Percentiles rank a stretch among this genome's conserved stretches.
phyloP scores from a whole-genome alignment of 164 flowering plant species.

The Akebia trifoliata region DNA sequence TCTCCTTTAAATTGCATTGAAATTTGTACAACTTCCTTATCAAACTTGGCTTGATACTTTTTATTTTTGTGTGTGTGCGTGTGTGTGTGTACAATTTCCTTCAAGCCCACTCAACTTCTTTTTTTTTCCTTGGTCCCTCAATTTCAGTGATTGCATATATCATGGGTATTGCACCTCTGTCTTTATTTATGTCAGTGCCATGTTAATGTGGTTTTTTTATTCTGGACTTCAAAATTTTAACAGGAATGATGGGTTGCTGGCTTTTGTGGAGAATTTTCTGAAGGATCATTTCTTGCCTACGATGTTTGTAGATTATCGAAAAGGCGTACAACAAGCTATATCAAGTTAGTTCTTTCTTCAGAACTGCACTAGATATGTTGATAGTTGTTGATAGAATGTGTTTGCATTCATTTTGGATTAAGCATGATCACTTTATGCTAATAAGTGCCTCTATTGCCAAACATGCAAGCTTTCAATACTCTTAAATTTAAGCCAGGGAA shows the following conservation, averaged over 20 bases:
- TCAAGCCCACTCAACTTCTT: not conserved
- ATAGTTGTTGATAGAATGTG: not conserved
- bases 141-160: not conserved
- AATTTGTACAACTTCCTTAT: no score
- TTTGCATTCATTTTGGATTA: no score
- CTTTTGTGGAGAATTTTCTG: slow-evolving; percentile 94
- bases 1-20: no score
- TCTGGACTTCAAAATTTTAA: slow-evolving; percentile 12
- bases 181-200: not conserved
- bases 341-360: slow-evolving; percentile 65
- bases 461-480: not conserved
- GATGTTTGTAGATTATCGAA: slow-evolving; percentile 93
- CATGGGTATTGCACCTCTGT: slow-evolving; percentile 6
- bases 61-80: no score
- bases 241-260: slow-evolving; percentile 95
- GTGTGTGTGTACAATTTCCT: not conserved
- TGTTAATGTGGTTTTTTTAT: slow-evolving; percentile 8
- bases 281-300: slow-evolving; percentile 96
- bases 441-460: not conserved
- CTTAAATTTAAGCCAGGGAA: not conserved
- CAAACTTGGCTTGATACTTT: no score
- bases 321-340: slow-evolving; percentile 97
- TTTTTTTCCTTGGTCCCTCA: not conserved
- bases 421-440: no score
- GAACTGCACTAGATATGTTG: not conserved